Evolutionary conservation across 139 green algal genomes (phyloP), one percentile per base, ranked within the genome.

Genomic region (Eudorina sp.): DNA sequence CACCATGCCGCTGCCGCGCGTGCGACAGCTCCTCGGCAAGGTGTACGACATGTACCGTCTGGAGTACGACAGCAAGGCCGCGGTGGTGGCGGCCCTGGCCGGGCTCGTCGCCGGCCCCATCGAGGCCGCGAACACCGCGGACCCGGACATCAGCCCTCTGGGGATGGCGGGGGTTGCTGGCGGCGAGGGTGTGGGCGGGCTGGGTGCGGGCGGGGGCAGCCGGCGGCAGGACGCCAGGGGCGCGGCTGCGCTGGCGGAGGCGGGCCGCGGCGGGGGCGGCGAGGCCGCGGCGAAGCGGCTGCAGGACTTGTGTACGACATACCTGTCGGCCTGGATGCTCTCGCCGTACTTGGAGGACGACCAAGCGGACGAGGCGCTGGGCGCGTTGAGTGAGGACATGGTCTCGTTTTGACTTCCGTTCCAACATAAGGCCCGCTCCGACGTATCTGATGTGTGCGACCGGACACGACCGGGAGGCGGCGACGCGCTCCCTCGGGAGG

Each of bases 11-110:
- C 43, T 87, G 18, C 45, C 46, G 25, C 43, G 64, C 0, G 43
- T 87, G 41, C 81, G 81, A 48, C 81, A 87, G 45, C 81, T 87
- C 9, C 45, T 87, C 21, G 25, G 3, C 19, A 51, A 68, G 16
- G 81, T 87, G 62, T 68, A 68, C 64, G 81, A 68, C 46, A 79
- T 69, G 64, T 78, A 87, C 31, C 45, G 45, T 4, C 64, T 79
- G 1, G 81, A 87, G 64, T 78, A 87, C 62, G 64, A 78, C 81
- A 87, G 81, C 64, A 87, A 87, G 66, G 81, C 64, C 0, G 81
- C 64, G 0, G 64, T 78, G 21, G 31, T 23, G 29, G 62, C 41
- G 9, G 81, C 81, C 0, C 11, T 87, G 4, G 31, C 0, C 0
- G 31, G 4, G 34, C 64, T 87, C 55, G 8, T 87, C 2, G 60